These are phyloP conservation scores for Cladochytrium replicatum DNA, from an alignment of 192 early-diverging fungal genomes.

Conservation along the genomic window DNA sequence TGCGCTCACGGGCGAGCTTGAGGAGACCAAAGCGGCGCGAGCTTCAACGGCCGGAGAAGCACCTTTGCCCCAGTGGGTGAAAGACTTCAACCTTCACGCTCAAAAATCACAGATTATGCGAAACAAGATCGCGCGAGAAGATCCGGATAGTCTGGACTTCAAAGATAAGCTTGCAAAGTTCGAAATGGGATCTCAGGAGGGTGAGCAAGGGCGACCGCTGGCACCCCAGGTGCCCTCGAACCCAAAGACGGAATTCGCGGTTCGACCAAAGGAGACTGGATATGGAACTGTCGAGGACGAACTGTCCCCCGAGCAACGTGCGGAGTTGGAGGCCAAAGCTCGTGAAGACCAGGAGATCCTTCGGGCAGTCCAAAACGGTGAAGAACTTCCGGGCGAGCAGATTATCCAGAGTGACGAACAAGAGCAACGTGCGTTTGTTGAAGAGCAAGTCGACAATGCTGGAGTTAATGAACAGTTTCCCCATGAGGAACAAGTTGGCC, in stretches of 20 bases:
- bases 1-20: constrained; percentile 9
- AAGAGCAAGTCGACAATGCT: too few relatives aligned
- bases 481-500: too few relatives aligned
- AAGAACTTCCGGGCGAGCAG: too few relatives aligned
- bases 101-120: constrained; percentile 13
- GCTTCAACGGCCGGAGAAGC: neutral
- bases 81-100: constrained; percentile 17
- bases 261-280: neutral
- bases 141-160: constrained; percentile 17
- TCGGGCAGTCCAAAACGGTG: too few relatives aligned
- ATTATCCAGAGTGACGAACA: too few relatives aligned
- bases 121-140: constrained; percentile 13
- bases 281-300: too few relatives aligned
- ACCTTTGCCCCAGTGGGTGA: constrained; percentile 11
- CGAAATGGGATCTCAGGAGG: neutral
- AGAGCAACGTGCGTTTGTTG: too few relatives aligned
- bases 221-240: neutral
- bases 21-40: constrained; percentile 7
- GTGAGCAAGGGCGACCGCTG: neutral
- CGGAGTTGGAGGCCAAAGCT: too few relatives aligned
- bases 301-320: too few relatives aligned
- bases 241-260: neutral
- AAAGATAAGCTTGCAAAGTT: constrained; percentile 18
- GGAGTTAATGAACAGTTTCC: too few relatives aligned
- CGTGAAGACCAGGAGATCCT: too few relatives aligned